Evolutionary conservation across 768 basidiomycete species (phyloP), one percentile per base, ranked within the genome.

Genomic region (Russula olivacea): DNA sequence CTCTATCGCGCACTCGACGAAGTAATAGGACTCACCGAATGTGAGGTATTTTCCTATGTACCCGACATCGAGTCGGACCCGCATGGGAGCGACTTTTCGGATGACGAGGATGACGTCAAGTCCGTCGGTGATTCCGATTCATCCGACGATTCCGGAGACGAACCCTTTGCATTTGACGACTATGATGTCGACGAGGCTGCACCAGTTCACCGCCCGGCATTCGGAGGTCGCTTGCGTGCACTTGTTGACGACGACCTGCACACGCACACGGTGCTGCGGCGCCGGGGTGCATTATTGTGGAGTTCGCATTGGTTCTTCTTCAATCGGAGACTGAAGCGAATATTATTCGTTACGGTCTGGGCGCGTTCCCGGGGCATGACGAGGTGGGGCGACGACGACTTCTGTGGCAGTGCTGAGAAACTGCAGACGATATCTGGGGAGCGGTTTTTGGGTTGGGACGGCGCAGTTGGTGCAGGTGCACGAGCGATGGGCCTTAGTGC

Each of bases 261-360:
- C 50, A 57, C 78, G 78, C 66, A 76, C 82, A 59, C 59, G 21
- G 70, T 82, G 58, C 83, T 81, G 70, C 82, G 76, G 32, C 71
- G 86, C 66, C 81, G 84, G 21, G 91, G 92, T 19, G 88, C 92
- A 4, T 76, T 98, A 61, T 80, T 98, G 8, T 98, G 95, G 95
- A 94, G 91, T 38, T 92, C 91, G 12, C 92, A 96, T 73, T 96
- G 93, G 88, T 98, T 98, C 80, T 96, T 98, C 78, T 78, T 93
- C 70, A 96, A 94, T 79, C 83, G 88, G 70, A 95, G 93, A 78
- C 77, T 86, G 75, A 97, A 95, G 77, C 86, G 95, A 23, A 84
- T 98, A 69, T 75, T 98, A 59, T 98, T 96, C 76, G 82, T 97
- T 62, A 89, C 92, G 1, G 86, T 93, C 23, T 97, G 93, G 92